A percentile compares a stretch with the other conserved stretches of the same genome.
These are phyloP conservation scores for Xylaria hypoxylon DNA, from an alignment of 2,329 filamentous ascomycete genomes.

Conservation along the genomic window DNA sequence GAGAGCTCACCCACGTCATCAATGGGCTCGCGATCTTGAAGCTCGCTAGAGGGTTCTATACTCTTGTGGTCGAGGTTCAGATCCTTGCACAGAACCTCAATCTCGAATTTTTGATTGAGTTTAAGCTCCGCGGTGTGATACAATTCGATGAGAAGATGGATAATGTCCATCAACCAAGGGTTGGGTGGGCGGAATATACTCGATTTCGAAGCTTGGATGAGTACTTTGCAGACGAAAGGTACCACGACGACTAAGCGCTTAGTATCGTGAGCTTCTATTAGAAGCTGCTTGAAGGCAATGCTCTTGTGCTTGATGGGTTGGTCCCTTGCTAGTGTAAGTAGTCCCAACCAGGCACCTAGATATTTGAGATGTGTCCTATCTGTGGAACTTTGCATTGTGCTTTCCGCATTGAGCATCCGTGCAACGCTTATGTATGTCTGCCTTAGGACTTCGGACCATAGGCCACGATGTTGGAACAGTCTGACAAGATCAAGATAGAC, in stretches of 20 bases:
- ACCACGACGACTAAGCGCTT: conserved; percentile 93
- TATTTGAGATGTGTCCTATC: conserved; percentile 94
- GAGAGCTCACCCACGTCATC: conserved; percentile 72
- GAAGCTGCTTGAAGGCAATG: conserved; percentile 94
- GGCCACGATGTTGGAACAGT: conserved; percentile 78
- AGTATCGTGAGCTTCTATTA: conserved; percentile 93
- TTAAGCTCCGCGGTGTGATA: conserved; percentile 95
- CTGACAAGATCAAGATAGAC: conserved; percentile 92
- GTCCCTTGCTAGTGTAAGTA: conserved; percentile 90
- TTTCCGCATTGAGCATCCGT: conserved; percentile 89
- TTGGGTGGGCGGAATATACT: conserved; percentile 94
- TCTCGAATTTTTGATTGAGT: conserved; percentile 97
- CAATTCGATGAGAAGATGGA: conserved; percentile 89
- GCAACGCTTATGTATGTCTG: conserved; percentile 91
- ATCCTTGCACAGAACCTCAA: conserved; percentile 95
- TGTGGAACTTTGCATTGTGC: conserved; percentile 82
- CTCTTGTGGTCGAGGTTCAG: conserved; percentile 91
- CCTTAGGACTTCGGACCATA: conserved; percentile 90
- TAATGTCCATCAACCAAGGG: conserved; percentile 97
- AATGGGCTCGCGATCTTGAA: conserved; percentile 77
- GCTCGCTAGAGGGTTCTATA: conserved; percentile 87
- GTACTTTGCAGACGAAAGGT: conserved; percentile 96
- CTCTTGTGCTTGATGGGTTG: conserved; percentile 97
- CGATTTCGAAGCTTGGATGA: conserved; percentile 85
- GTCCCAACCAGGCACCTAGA: conserved; percentile 91